Base-by-base conservation (phyloP, 768 basidiomycete species). In the Trichaptum fuscoviolaceum region DNA sequence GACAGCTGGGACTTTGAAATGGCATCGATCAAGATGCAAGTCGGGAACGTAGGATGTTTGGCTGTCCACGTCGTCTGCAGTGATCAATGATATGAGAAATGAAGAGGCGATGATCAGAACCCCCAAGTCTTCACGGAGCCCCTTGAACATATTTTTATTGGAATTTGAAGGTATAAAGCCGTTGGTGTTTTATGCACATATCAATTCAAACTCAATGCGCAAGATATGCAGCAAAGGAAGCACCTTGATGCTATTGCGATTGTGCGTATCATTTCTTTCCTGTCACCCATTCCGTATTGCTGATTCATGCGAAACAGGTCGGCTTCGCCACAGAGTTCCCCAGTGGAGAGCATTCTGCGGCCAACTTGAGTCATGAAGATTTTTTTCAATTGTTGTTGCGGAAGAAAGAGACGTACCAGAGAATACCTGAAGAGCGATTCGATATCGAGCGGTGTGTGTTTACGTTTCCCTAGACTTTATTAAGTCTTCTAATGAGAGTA, bases 241-340 rank as follows among this genome's bases (percentile, higher is more conserved):
- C 42, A 20, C 15, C 42, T 52, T 52, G 42, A 52, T 20, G 42
- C 42, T 5, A 52, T 52, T 20, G 42, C 42, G 20, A 52, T 52
- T 52, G 42, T 52, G 20, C 42, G 15, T 52, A 52, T 30, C 42
- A 12, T 52, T 36, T 52, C 42, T 52, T 52, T 12, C 15, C 20
- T 52, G 42, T 12, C 10, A 20, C 42, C 42, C 15, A 52, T 52
- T 3, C 42, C 20, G 42, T 15, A 12, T 52, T 12, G 42, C 12
- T 52, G 42, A 12, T 52, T 52, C 15, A 12, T 12, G 30, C 42
- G 12, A 15, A 52, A 52, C 42, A 78, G 78, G 75, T 80, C 66
- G 80, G 80, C 42, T 71, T 81, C 30, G 75, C 80, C 34, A 75
- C 75, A n/a, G 76, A 80, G 66, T 72, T 81, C 25, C 80, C 80